Conservation (phyloP, 2,329 filamentous ascomycete genomes). For the Fusarium chaquense region DNA sequence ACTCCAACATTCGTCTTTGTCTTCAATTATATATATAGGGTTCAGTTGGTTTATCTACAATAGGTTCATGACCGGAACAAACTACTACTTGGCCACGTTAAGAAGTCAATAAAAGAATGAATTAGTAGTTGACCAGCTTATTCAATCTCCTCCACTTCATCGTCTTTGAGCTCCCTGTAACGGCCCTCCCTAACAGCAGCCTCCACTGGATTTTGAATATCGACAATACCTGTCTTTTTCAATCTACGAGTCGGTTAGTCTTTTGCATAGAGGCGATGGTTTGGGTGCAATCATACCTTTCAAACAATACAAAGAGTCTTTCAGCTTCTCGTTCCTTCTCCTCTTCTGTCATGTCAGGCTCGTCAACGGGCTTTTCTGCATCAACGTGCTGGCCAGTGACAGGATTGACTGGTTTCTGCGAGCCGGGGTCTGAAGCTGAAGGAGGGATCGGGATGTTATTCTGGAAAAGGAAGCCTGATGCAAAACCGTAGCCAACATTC, state of each 20-base stretch:
- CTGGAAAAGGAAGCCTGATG: constrained; percentile 88
- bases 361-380: constrained; percentile 68
- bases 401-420: constrained; percentile 73
- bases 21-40: neutral
- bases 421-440: constrained; percentile 65
- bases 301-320: constrained; percentile 88
- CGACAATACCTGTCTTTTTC: constrained; percentile 79
- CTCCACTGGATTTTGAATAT: constrained; percentile 83
- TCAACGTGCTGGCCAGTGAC: constrained; percentile 87
- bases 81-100: neutral
- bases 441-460: constrained; percentile 84
- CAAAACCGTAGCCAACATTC: constrained; percentile 95
- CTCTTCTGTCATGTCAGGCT: constrained; percentile 84
- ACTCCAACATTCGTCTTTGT: constrained; percentile 11
- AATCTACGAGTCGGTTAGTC: constrained; percentile 58
- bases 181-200: constrained; percentile 76
- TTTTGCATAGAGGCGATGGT: neutral
- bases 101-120: neutral
- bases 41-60: neutral
- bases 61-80: neutral
- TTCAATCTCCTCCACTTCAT: constrained; percentile 60
- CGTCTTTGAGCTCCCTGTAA: constrained; percentile 75
- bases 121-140: constrained; percentile 3
- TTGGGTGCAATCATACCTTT: constrained; percentile 67
- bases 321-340: constrained; percentile 95